Base-by-base conservation (phyloP, 1,139 yeast species). In the Geotrichum histeridarum region DNA sequence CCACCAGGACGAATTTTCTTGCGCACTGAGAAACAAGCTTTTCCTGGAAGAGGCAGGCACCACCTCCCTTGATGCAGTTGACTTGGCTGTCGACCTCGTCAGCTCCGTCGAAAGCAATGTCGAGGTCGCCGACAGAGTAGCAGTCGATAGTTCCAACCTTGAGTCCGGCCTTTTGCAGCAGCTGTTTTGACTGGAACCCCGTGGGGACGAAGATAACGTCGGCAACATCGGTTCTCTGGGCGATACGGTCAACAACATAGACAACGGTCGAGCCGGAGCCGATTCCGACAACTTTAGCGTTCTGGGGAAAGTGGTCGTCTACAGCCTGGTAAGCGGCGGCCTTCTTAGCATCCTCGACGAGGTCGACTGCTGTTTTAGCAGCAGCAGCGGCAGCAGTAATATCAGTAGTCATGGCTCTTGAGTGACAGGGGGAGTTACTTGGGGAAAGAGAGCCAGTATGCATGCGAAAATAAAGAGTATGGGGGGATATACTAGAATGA, bases 231-330 rank as follows among this genome's bases (percentile, higher is more conserved):
- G 73, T 68, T 64, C 85, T 85, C 70, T 86, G 91, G 5, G 95
- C 96, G 55, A 94, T 79, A 66, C 98, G 78, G 70, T 94, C 97
- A 22, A 96, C 99, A 56, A 87, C 96, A 67, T 89, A 94, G 33
- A 93, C 87, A 11, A 94, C 99, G 0, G 99, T 94, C 17, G 95
- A 85, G 0, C 99, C 99, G 15, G 96, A 88, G 8, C 99, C 99
- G 59, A 94, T 83, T 41, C 99, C 99, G 27, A 94, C 79, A 14
- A 87, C 86, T 64, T 79, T 81, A 60, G 93, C 90, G 52, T 75
- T 64, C 32, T 77, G 69, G 32, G 90, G 87, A 68, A 90, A 78
- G 69, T 91, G 87, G 58, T 87, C 91, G 70, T 91, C 96, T 39
- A 94, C 96, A 1, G 99, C 99, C 58, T 78, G 77, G 74, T 84